phyloP scores from a whole-genome alignment of 768 basidiomycete species.

The Boletus subparvulus region DNA sequence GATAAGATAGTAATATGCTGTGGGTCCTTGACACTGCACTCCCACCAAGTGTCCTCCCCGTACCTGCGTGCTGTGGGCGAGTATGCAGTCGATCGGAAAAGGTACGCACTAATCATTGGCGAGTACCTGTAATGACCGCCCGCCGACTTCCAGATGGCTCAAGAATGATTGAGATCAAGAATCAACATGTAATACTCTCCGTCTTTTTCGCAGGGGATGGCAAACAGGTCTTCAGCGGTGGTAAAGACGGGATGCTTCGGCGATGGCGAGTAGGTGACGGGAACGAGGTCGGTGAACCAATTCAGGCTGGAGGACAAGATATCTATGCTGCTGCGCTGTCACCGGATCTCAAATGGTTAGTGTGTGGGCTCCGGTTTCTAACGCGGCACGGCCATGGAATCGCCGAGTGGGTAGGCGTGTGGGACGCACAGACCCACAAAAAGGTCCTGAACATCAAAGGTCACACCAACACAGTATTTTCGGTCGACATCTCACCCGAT shows the following conservation, averaged over 20 bases:
- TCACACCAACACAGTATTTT: not conserved
- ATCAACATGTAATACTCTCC: not conserved
- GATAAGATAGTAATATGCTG: no score
- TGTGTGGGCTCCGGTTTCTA: not conserved
- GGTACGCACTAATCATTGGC: not conserved
- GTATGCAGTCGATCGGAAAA: not conserved
- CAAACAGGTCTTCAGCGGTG: not conserved
- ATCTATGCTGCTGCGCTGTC: not conserved
- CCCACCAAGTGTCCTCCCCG: not conserved
- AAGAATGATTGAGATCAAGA: not conserved
- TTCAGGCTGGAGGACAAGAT: not conserved
- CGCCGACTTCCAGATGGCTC: not conserved
- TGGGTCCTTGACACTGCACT: not conserved
- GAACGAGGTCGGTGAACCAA: not conserved
- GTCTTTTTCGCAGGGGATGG: not conserved
- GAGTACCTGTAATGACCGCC: not conserved
- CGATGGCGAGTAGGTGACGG: not conserved
- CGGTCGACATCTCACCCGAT: not conserved
- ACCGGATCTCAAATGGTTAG: not conserved
- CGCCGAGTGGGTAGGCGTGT: no score
- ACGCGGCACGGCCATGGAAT: not conserved
- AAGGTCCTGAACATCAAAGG: not conserved
- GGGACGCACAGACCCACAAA: not conserved
- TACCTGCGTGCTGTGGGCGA: not conserved
- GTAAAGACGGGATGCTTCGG: not conserved